Base-by-base conservation (phyloP, 129 eudicot genomes). In the Helichrysum umbraculigerum region DNA sequence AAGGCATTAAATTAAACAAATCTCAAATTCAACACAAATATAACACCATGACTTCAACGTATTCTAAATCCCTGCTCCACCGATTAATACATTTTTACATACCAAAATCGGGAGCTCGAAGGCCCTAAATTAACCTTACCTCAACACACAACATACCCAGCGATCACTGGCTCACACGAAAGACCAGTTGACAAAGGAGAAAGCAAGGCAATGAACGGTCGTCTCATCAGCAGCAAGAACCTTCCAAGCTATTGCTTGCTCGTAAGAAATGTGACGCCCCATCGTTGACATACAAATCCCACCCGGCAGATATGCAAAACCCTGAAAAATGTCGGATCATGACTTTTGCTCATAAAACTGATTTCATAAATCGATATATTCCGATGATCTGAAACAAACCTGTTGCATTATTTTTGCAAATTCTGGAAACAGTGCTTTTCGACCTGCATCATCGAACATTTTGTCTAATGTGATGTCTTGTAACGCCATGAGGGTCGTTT, bases 381-480 rank as follows among this genome's bases (percentile, higher is more conserved):
- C 12, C 6, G 4, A 14, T 47, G 17, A 14, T 47, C 6, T 47
- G 54, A 28, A 42, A 12, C 60, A 25, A 86, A 93, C 99, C 99
- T 91, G 94, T 72, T 91, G 96, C 97, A 91, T 95, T 81, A 95
- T 89, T 87, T 89, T 91, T 15, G 99, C 85, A 66, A 95, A 91
- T 69, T 91, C 96, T 0, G 96, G 83, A 74, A 84, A 84, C 22
- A 95, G 78, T 21, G 90, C 87, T 66, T 95, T 91, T 54, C 91
- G 84, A 3, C 99, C 96, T 1, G 91, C 62, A 34, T 95, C 99
- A 82, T 95, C 97, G 52, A 95, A 91, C 81, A 95, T 87, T 83
- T 91, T 95, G 71, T 95, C 99, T 41, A 95, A 42, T 5, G 97
- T 84, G 57, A 95, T 84, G 50, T 91, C 99, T 85, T 95, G 99